Evolutionary conservation across 495 filamentous ascomycete species (phyloP).

Genomic region (Annulohypoxylon moriforme): DNA sequence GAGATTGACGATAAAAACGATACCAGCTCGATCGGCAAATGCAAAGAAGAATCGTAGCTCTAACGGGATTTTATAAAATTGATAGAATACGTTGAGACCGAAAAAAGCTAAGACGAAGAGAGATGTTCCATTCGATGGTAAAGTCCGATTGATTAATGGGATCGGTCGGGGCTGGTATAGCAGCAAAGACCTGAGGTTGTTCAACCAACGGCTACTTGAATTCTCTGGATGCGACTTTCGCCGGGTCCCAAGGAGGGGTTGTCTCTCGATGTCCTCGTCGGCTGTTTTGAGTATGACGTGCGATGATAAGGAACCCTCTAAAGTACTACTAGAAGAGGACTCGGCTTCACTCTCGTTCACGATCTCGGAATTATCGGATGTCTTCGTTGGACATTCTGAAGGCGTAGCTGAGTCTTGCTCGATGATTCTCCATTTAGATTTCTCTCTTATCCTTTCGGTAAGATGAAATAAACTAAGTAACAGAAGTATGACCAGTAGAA

Average conservation of each 20-base stretch:
- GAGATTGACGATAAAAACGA: constrained; percentile 68
- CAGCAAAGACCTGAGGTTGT: constrained; percentile 49
- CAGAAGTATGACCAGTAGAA: constrained; percentile 46
- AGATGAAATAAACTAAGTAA: constrained; percentile 47
- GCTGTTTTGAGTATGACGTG: constrained; percentile 33
- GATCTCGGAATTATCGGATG: constrained; percentile 30
- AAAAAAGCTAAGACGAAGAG: constrained; percentile 62
- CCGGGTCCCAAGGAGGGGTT: constrained; percentile 38
- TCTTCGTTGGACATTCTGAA: constrained; percentile 8
- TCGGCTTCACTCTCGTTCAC: constrained; percentile 31
- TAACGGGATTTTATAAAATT: constrained; percentile 61
- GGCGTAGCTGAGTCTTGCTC: constrained; percentile 16
- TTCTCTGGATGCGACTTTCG: constrained; percentile 12
- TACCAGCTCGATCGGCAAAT: constrained; percentile 65
- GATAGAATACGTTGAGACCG: constrained; percentile 66
- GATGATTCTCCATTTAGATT: constrained; percentile 37
- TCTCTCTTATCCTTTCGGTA: constrained; percentile 30
- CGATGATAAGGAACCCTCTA: constrained; percentile 38
- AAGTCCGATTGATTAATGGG: constrained; percentile 63
- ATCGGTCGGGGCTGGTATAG: constrained; percentile 66
- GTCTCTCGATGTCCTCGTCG: constrained; percentile 39
- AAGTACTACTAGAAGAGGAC: constrained; percentile 45
- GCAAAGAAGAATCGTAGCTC: constrained; percentile 60
- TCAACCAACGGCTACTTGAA: constrained; percentile 6
- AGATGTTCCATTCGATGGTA: constrained; percentile 65